Percentiles rank a stretch among this genome's conserved stretches.
Evolutionary conservation across 768 basidiomycete genomes (phyloP).

Genomic region (Kwoniella dendrophila): DNA sequence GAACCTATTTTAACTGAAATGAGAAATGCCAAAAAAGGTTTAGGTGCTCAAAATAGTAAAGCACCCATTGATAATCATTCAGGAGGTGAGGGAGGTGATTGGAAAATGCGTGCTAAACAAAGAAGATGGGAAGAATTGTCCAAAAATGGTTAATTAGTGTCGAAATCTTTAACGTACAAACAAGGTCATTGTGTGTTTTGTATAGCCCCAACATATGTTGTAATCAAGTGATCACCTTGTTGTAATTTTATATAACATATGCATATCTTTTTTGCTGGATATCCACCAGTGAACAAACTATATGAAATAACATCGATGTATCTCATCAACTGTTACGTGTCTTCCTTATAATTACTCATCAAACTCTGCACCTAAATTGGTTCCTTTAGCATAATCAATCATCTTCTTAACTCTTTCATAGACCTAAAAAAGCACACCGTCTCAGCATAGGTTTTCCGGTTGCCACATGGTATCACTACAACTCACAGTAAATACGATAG

Average conservation of each 20-base stretch:
- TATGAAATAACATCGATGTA: no score
- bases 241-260: no score
- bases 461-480: background rate
- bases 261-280: no score
- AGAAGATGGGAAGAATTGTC: constrained; percentile 34
- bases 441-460: background rate
- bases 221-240: no score
- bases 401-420: constrained; percentile 81
- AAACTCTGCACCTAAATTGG: constrained; percentile 30
- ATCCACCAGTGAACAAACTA: no score
- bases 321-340: no score
- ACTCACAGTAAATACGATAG: constrained; percentile 85
- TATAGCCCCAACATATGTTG: no score
- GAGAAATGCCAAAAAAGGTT: constrained; percentile 32
- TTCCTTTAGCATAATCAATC: constrained; percentile 67
- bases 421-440: constrained; percentile 56
- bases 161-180: no score
- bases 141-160: no score
- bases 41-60: constrained; percentile 35
- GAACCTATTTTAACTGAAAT: constrained; percentile 37
- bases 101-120: constrained; percentile 36
- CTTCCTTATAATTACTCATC: constrained; percentile 23
- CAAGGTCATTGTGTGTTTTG: no score
- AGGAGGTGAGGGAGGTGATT: constrained; percentile 36
- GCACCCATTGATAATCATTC: constrained; percentile 24